Evolutionary conservation across 169 alveolate species (phyloP).

Genomic region (Amoebophrya sp.): DNA sequence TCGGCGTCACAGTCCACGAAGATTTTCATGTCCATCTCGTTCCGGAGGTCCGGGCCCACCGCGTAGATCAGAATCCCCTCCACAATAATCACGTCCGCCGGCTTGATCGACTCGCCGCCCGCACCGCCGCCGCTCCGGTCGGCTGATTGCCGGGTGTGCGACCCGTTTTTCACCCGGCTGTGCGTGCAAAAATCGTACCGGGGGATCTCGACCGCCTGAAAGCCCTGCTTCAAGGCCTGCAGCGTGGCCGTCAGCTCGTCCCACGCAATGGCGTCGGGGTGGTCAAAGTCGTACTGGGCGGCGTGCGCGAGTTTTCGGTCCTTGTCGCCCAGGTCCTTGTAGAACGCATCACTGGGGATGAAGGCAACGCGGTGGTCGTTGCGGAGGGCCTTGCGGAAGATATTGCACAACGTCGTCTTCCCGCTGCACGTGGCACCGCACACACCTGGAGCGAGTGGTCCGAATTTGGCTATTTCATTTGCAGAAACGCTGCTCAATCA

Average conservation of each 20-base stretch:
- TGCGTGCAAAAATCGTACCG: conserved; percentile 59
- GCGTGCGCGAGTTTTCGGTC: conserved; percentile 14
- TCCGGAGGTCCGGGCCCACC: conserved; percentile 40
- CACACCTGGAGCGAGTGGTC: too few relatives aligned
- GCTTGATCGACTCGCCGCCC: background rate
- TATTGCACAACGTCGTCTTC: conserved; percentile 58
- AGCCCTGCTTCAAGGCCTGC: conserved; percentile 43
- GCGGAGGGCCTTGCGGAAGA: conserved; percentile 49
- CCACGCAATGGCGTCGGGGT: conserved; percentile 70
- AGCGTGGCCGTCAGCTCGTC: conserved; percentile 52
- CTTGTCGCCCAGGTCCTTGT: conserved; percentile 51
- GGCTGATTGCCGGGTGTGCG: conserved; percentile 36
- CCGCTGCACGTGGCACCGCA: conserved; percentile 74
- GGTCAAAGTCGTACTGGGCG: conserved; percentile 67
- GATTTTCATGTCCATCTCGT: conserved; percentile 62
- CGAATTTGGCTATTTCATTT: too few relatives aligned
- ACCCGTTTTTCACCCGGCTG: conserved; percentile 41
- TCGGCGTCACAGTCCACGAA: conserved; percentile 70
- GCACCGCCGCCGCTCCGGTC: background rate
- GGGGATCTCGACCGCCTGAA: conserved; percentile 57
- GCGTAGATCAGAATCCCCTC: conserved; percentile 67
- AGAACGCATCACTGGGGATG: conserved; percentile 59
- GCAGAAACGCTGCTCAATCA: too few relatives aligned
- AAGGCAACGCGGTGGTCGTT: conserved; percentile 49
- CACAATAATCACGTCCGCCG: conserved; percentile 61